Base-by-base conservation (phyloP, 331 rosid genomes). In the Prunus yedoensis region DNA sequence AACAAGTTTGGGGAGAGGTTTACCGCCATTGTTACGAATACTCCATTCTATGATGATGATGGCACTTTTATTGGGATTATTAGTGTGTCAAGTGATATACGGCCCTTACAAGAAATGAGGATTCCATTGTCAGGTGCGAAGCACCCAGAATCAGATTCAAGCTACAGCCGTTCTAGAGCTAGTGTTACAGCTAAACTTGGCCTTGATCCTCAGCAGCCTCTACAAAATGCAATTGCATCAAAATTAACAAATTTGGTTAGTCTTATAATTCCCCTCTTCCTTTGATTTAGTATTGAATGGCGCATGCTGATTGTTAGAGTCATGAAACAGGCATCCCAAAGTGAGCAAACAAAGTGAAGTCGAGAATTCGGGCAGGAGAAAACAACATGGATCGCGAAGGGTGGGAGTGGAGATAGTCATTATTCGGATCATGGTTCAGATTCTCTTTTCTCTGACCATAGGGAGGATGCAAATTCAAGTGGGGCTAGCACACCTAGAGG, bases 401-500 rank as follows among this genome's bases (percentile, higher is more conserved):
- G 94, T 76, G 94, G 89, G 78, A 86, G 83, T 16, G 88, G 88
- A 10, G 98, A 82, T 74, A 61, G 88, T 79, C 89, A 82, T 78
- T 86, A 88, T 62, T 89, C 90, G 78, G 97, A 89, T 72, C 96
- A 79, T 79, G 75, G 88, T 59, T 77, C 79, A 46, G 97, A 89
- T 54, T 74, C 81, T 28, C 78, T 75, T 83, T 60, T 79, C 67
- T 77, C 73, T 16, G 97, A 94, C 62, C 88, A 82, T 32, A 83
- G 93, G 83, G 99, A 94, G 65, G 99, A 95, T 78, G 98, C 90
- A 30, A 88, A 76, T 87, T 95, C 98, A n/a, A 95, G 99, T 68
- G 98, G 96, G 82, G 98, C 96, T 79, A 89, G 96, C 85, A 95
- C 99, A 5, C 97, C 98, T 27, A 88, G 97, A 66, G 98, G 90